Conservation (phyloP, 805 yeast species). For the Starmerella vaccinii region DNA sequence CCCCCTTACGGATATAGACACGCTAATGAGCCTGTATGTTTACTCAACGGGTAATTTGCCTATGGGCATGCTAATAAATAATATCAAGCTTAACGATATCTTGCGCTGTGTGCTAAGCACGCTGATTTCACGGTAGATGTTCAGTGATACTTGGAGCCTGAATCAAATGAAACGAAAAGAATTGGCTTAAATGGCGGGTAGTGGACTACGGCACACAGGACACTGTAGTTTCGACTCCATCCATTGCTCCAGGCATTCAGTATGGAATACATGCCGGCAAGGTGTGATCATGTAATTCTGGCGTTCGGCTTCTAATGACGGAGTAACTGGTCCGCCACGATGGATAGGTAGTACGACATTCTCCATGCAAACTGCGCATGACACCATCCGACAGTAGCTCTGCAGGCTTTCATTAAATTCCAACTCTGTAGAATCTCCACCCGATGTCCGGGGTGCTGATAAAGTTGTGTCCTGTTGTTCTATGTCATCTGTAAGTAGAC, state of each 20-base stretch:
- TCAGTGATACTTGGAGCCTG: no score
- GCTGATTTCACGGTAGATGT: no score
- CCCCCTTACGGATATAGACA: no score
- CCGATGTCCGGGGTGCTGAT: background rate
- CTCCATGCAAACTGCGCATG: constrained; percentile 4
- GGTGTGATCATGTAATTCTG: constrained; percentile 5
- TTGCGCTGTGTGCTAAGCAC: no score
- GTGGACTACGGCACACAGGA: constrained; percentile 4
- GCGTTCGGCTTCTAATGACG: background rate
- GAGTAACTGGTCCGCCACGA: background rate
- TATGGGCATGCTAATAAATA: no score
- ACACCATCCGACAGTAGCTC: constrained; percentile 3
- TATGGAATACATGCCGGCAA: constrained; percentile 2
- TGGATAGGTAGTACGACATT: constrained; percentile 1
- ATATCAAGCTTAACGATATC: no score
- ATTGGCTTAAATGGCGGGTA: background rate
- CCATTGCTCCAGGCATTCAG: constrained; percentile 5
- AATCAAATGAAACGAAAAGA: no score
- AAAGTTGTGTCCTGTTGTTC: background rate
- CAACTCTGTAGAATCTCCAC: background rate
- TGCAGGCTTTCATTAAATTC: background rate
- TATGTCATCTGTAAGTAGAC: background rate
- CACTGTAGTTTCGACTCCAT: constrained; percentile 8
- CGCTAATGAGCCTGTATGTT: no score
- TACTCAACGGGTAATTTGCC: no score